phyloP scores from a whole-genome alignment of 768 basidiomycete species.

The Cubamyces sp. region DNA sequence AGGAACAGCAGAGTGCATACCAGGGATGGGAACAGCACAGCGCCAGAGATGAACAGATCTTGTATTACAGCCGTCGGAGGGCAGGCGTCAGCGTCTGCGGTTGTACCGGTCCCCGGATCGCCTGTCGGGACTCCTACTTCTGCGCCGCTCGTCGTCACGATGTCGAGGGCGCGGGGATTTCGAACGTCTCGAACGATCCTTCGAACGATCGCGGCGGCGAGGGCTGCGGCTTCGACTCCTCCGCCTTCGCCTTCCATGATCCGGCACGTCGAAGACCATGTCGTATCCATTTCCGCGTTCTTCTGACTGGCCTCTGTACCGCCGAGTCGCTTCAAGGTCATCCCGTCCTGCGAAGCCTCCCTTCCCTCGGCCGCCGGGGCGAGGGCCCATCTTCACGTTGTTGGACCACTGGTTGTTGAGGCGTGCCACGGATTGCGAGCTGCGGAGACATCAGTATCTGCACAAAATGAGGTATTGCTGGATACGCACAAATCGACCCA shows the following conservation, averaged over 20 bases:
- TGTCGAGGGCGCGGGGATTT: conserved; percentile 30
- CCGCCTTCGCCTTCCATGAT: conserved; percentile 39
- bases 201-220: conserved; percentile 32
- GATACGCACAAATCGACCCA: conserved; percentile 98
- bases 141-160: conserved; percentile 33
- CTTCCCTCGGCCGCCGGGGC: conserved; percentile 36
- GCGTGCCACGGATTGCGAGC: conserved; percentile 94
- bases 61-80: not conserved
- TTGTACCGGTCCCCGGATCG: conserved; percentile 24
- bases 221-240: conserved; percentile 56
- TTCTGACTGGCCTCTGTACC: conserved; percentile 57
- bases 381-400: conserved; percentile 58
- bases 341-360: conserved; percentile 71
- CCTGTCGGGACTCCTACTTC: conserved; percentile 34
- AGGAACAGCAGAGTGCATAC: not conserved
- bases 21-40: not conserved
- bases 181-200: conserved; percentile 30
- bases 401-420: conserved; percentile 85
- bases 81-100: conserved; percentile 18
- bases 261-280: conserved; percentile 84
- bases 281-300: conserved; percentile 53
- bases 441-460: conserved; percentile 34
- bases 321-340: conserved; percentile 72
- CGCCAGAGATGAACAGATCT: not conserved
- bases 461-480: conserved; percentile 2